A percentile compares a stretch with the other conserved stretches of the same genome.
Evolutionary conservation across 371 early-diverging fungal genomes (phyloP).

Genomic region (Mortierella sp.): DNA sequence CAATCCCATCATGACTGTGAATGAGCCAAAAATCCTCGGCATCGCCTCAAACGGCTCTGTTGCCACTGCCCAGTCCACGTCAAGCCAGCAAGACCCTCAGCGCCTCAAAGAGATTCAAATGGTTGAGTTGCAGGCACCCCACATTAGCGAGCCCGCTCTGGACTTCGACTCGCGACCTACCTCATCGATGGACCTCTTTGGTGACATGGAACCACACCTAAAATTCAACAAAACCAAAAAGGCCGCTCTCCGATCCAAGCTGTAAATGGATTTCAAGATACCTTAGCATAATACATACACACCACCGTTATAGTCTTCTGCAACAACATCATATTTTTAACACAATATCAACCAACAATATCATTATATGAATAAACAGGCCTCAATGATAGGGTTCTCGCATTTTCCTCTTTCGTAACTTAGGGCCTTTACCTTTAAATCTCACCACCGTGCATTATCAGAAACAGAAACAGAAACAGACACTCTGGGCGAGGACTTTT

Average conservation of each 20-base stretch:
- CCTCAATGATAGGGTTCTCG: no score
- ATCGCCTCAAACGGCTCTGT: conserved; percentile 27
- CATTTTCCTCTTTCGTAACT: no score
- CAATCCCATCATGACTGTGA: conserved; percentile 18
- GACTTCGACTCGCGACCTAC: conserved; percentile 6
- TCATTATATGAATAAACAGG: no score
- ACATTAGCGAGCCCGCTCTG: not conserved
- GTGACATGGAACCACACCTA: conserved; percentile 32
- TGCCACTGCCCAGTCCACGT: not conserved
- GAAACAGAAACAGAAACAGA: no score
- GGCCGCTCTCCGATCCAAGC: conserved; percentile 17
- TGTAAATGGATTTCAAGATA: conserved; percentile 6
- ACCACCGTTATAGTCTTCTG: no score
- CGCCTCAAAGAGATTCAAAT: conserved; percentile 12
- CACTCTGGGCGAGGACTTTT: no score
- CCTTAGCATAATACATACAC: not conserved
- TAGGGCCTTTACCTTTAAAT: no score
- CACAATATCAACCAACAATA: no score
- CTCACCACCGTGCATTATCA: no score
- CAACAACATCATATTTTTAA: no score
- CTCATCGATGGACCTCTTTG: conserved; percentile 29
- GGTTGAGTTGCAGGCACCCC: conserved; percentile 33
- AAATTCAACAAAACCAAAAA: not conserved
- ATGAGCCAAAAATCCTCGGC: conserved; percentile 25
- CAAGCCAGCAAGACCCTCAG: not conserved